Evolutionary conservation across 1,284 basidiomycete species (phyloP), one percentile per base, ranked within the genome.

Genomic region (Sphaerobolus stellatus): DNA sequence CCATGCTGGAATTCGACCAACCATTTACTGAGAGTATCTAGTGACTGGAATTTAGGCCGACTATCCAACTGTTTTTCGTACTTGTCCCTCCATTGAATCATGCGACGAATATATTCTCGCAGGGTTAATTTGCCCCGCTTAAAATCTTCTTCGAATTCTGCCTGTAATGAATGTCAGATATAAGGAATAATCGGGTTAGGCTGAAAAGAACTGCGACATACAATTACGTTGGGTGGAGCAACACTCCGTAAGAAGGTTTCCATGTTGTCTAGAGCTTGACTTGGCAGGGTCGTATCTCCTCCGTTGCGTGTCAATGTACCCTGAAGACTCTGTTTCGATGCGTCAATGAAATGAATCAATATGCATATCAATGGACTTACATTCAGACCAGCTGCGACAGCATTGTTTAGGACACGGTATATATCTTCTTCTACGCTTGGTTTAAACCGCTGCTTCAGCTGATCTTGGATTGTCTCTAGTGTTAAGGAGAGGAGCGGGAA

Each of bases 401-500:
- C 67, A 95, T 89, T 54, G 59, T 87, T 90, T 41, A 95, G 86
- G 62, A 95, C 84, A 16, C 97, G 86, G 73, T 98, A 98, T 18
- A 94, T 88, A 63, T 99, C 96, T 70, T 99, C 97, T 61, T 99
- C 97, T 2, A 86, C 82, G 6, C 84, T 81, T 1, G 92, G 84
- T 71, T 98, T 98, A 77, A 98, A 98, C 44, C 95, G 85, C 59
- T 88, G 83, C 40, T 86, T 81, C 61, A 99, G 90, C 71, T 99
- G 96, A 65, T 99, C 97, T 20, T 97, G 92, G 79, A 99, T 92
- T 46, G 94, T 97, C 73, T 99, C 97, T 80, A 99, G 83, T 52
- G 93, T 97, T 29, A 98, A 77, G 25, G 96, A 92, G 22, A 99
- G 81, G 16, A 99, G 80, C 0, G 97, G 97, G 77, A 97, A 98